Evolutionary conservation across 306 rosid species (phyloP).

Genomic region (Gleditsia sinensis): DNA sequence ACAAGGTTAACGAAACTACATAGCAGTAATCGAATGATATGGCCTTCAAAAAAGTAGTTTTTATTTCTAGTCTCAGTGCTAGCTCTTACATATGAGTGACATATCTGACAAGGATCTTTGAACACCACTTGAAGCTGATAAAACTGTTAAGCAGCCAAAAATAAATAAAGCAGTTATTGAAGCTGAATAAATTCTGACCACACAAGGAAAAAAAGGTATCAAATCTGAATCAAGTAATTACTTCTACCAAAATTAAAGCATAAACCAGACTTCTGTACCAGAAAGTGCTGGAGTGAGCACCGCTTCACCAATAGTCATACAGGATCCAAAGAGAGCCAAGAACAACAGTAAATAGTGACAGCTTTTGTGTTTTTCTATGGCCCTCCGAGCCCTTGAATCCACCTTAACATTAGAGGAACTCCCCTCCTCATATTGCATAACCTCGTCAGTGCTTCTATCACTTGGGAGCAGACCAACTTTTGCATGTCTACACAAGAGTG

Average conservation of each 20-base stretch:
- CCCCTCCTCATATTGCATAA: slow-evolving; percentile 45
- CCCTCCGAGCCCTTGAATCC: slow-evolving; percentile 68
- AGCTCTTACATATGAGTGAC: slow-evolving; percentile 51
- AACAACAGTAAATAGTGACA: slow-evolving; percentile 65
- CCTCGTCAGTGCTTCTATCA: slow-evolving; percentile 54
- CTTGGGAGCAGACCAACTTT: slow-evolving; percentile 76
- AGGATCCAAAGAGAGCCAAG: slow-evolving; percentile 77
- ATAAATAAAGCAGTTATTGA: not conserved
- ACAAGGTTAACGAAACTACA: slow-evolving; percentile 31
- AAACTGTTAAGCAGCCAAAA: slow-evolving; percentile 43
- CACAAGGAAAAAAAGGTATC: not conserved
- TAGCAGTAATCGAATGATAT: not conserved
- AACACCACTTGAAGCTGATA: slow-evolving; percentile 76
- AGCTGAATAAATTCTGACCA: not conserved
- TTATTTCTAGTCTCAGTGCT: not conserved
- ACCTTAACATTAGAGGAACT: slow-evolving; percentile 40
- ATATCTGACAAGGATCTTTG: slow-evolving; percentile 58
- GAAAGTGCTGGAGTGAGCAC: slow-evolving; percentile 88
- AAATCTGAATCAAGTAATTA: slow-evolving; percentile 4
- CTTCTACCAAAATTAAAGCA: not conserved
- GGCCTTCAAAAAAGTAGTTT: not conserved
- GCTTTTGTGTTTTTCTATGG: slow-evolving; percentile 63
- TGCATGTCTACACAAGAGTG: slow-evolving; percentile 82
- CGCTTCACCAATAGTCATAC: slow-evolving; percentile 74
- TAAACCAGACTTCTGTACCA: slow-evolving; percentile 41